A percentile compares a stretch with the other conserved stretches of the same genome.
These are phyloP conservation scores for Psophocarpus tetragonolobus DNA, from an alignment of 306 rosid genomes.

Conservation along the genomic window DNA sequence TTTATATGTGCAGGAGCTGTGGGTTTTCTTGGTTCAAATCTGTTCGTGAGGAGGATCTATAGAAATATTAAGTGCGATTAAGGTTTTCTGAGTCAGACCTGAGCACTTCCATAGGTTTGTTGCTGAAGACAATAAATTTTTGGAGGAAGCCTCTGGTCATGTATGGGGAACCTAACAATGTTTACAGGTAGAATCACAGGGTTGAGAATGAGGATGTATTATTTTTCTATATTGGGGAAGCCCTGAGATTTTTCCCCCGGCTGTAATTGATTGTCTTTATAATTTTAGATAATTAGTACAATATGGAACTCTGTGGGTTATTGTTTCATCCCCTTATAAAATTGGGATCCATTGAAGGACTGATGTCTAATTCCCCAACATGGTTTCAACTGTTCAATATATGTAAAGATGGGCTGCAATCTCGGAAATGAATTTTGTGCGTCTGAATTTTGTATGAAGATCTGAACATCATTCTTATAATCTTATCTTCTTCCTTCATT, in stretches of 20 bases:
- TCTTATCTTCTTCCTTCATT: constrained; percentile 28
- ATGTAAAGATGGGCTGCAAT: constrained; percentile 48
- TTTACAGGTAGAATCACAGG: constrained; percentile 58
- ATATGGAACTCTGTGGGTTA: constrained; percentile 44
- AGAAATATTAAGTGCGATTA: constrained; percentile 97
- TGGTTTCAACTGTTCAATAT: constrained; percentile 39
- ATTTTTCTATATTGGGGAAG: constrained; percentile 69
- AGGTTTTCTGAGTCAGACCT: constrained; percentile 41
- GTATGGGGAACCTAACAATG: constrained; percentile 45
- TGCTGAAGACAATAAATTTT: constrained; percentile 37
- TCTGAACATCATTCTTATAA: constrained; percentile 43
- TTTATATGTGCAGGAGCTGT: constrained; percentile 78
- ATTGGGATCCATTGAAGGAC: constrained; percentile 52
- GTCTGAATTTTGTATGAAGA: constrained; percentile 48
- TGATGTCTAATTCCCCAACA: constrained; percentile 35
- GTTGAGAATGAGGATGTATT: constrained; percentile 64
- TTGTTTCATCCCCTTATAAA: constrained; percentile 50
- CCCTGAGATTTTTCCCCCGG: constrained; percentile 74
- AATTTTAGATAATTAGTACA: constrained; percentile 61
- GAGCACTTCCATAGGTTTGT: constrained; percentile 48
- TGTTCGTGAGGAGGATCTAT: constrained; percentile 97
- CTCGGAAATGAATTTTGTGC: constrained; percentile 58
- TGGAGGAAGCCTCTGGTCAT: constrained; percentile 55
- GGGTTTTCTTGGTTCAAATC: constrained; percentile 91
- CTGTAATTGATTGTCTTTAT: constrained; percentile 75